A percentile compares a stretch with the other conserved stretches of the same genome.
phyloP scores from a whole-genome alignment of 305 asterid genomes.

The Coffea humblotiana region DNA sequence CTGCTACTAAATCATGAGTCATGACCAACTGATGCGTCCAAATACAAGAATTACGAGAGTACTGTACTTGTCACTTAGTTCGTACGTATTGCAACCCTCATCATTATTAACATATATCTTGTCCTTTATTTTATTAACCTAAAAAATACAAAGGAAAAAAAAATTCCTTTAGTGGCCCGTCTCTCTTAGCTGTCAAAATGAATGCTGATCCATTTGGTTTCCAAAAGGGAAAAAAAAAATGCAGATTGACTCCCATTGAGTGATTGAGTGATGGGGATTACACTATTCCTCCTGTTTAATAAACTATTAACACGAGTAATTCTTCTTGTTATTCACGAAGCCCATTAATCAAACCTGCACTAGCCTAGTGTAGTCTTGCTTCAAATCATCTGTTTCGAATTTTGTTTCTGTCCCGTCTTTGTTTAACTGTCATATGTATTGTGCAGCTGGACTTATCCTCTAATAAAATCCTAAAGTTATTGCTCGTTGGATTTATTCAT shows the following conservation, averaged over 20 bases:
- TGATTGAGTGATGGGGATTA: background rate
- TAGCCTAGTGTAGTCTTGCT: background rate
- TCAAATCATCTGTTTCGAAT: no score
- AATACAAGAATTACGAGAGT: background rate
- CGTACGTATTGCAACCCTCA: background rate
- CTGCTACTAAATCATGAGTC: background rate
- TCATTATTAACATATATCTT: no score
- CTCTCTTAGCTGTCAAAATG: background rate
- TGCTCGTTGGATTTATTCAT: no score
- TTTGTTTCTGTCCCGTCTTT: no score
- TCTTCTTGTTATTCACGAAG: background rate
- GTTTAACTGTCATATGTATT: no score
- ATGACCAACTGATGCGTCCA: background rate
- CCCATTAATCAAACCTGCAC: background rate
- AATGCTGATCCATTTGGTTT: background rate
- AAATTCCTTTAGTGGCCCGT: background rate
- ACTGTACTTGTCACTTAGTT: background rate
- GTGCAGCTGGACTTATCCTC: no score
- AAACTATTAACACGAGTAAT: background rate
- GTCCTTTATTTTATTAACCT: background rate
- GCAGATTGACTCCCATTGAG: background rate
- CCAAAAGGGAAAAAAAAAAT: no score
- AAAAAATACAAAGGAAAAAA: no score
- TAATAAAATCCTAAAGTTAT: no score
- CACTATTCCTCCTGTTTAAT: no score